These are phyloP conservation scores for Austroboletus rostrupii DNA, from an alignment of 1,284 basidiomycete species.

Conservation along the genomic window DNA sequence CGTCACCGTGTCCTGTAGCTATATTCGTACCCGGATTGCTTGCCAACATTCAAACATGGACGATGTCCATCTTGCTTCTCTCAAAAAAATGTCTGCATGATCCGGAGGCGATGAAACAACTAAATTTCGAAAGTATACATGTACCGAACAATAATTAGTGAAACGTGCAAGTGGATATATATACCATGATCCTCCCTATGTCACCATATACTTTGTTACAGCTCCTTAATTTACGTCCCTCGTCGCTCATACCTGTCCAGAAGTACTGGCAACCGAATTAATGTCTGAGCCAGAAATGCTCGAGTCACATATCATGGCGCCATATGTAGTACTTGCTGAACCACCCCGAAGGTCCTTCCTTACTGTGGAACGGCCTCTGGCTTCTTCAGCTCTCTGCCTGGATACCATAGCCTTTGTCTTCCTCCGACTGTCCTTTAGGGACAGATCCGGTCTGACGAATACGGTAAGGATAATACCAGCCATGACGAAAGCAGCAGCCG, in stretches of 20 bases:
- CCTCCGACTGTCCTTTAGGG: slow-evolving; percentile 10
- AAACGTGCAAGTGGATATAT: background rate
- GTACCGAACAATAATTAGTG: background rate
- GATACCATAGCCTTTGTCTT: background rate
- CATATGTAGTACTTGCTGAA: slow-evolving; percentile 21
- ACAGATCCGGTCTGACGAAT: slow-evolving; percentile 45
- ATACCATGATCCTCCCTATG: slow-evolving; percentile 3
- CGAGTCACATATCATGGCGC: slow-evolving; percentile 6
- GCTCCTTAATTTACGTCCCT: background rate
- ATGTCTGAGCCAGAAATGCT: slow-evolving; percentile 9
- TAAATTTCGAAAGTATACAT: background rate
- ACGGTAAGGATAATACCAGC: slow-evolving; percentile 45
- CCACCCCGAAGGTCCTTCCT: slow-evolving; percentile 50
- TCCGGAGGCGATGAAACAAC: too few species aligned
- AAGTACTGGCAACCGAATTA: slow-evolving; percentile 3
- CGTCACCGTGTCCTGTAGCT: background rate
- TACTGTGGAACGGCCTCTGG: slow-evolving; percentile 50
- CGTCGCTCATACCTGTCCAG: slow-evolving; percentile 5
- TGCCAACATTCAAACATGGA: too few species aligned
- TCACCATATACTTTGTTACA: background rate
- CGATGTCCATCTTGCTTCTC: too few species aligned
- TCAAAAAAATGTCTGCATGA: too few species aligned
- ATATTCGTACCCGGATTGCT: too few species aligned
- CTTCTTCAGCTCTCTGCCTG: slow-evolving; percentile 27
- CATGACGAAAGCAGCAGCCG: slow-evolving; percentile 49